Conservation (phyloP, 2,329 filamentous ascomycete genomes). For the Neoascochyta sp. region DNA sequence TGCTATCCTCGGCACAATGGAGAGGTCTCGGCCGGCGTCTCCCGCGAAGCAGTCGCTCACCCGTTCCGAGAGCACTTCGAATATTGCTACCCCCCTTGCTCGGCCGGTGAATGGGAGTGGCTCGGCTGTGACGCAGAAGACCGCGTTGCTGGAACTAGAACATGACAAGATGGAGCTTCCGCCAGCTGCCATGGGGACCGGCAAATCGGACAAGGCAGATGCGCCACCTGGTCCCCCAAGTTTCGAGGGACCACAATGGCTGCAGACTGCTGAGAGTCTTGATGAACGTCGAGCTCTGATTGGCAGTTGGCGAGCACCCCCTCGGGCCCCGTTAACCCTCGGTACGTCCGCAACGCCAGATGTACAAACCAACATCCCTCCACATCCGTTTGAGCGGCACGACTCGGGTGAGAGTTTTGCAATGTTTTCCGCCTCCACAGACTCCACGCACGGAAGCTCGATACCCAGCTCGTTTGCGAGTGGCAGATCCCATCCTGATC, state of each 20-base stretch:
- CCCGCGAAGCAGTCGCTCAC: conserved; percentile 28
- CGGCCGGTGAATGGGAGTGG: conserved; percentile 35
- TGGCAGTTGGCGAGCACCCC: conserved; percentile 48
- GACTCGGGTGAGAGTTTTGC: conserved; percentile 60
- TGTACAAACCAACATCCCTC: conserved; percentile 34
- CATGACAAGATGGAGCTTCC: conserved; percentile 37
- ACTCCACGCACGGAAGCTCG: conserved; percentile 53
- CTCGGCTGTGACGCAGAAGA: conserved; percentile 5
- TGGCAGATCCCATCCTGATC: conserved; percentile 25
- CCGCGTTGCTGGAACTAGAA: conserved; percentile 35
- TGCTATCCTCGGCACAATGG: conserved; percentile 30
- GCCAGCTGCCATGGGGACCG: conserved; percentile 22
- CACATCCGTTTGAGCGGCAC: conserved; percentile 46
- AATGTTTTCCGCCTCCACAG: conserved; percentile 62
- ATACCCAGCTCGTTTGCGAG: conserved; percentile 50
- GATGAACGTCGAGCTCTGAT: conserved; percentile 39
- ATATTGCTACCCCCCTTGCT: conserved; percentile 55
- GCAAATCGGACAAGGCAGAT: background rate
- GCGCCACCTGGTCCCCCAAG: conserved; percentile 9
- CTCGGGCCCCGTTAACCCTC: conserved; percentile 50
- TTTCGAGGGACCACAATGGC: conserved; percentile 35
- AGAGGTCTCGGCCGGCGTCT: conserved; percentile 23
- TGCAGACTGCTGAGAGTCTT: conserved; percentile 31
- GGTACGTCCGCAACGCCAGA: conserved; percentile 42
- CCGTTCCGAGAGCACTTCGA: conserved; percentile 49